A percentile compares a stretch with the other conserved stretches of the same genome.
phyloP scores from a whole-genome alignment of 305 asterid genomes.

The Euphrasia arctica region DNA sequence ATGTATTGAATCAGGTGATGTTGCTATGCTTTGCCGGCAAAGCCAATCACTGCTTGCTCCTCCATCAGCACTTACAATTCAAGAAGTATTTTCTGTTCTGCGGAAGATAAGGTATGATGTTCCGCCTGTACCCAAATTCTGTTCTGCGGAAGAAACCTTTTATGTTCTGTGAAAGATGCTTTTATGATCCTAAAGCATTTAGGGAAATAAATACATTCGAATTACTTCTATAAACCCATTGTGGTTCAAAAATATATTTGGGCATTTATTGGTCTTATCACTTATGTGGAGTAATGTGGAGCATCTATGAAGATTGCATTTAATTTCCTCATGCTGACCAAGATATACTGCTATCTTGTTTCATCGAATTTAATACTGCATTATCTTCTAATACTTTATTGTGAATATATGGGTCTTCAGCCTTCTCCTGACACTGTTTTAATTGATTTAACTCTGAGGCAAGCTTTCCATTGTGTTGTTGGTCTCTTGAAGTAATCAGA shows the following conservation, averaged over 20 bases:
- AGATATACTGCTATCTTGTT: constrained; percentile 2
- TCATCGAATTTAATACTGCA: neutral
- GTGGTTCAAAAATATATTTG: constrained; percentile 22
- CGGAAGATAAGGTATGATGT: constrained; percentile 70
- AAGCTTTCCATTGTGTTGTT: constrained; percentile 11
- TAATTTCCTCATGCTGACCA: constrained; percentile 4
- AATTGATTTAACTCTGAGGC: constrained; percentile 14
- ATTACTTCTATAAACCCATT: constrained; percentile 8
- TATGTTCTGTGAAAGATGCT: constrained; percentile 1
- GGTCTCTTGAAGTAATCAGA: constrained; percentile 15
- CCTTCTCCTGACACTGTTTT: constrained; percentile 20
- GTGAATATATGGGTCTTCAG: constrained; percentile 3
- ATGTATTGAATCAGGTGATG: constrained; percentile 72
- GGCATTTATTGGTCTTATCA: constrained; percentile 13
- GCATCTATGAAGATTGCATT: constrained; percentile 20
- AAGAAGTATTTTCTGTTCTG: constrained; percentile 64
- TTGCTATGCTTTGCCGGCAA: constrained; percentile 91
- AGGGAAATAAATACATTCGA: constrained; percentile 4
- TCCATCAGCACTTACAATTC: constrained; percentile 73
- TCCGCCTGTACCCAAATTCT: constrained; percentile 12
- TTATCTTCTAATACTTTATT: constrained; percentile 2
- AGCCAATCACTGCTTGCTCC: constrained; percentile 81
- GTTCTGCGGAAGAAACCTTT: neutral
- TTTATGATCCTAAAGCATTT: constrained; percentile 8
- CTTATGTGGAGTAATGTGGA: constrained; percentile 19